Evolutionary conservation across 2,329 filamentous ascomycete species (phyloP).

Genomic region (Colletotrichum orbiculare): DNA sequence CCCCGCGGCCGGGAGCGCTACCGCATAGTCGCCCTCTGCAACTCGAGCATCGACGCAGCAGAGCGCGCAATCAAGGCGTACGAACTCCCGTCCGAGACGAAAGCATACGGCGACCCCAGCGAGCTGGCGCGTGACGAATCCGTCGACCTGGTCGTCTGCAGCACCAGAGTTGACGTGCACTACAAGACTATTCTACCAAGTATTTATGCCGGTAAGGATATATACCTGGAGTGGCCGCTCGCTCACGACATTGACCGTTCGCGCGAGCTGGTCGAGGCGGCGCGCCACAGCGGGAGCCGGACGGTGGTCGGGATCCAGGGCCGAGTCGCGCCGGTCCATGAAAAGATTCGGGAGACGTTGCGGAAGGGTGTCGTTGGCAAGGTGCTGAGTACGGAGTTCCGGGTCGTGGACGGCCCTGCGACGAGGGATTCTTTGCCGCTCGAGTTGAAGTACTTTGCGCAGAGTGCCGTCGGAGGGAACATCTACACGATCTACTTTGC

Average conservation of each 20-base stretch:
- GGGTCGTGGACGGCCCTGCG: neutral
- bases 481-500: neutral
- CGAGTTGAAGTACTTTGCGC: neutral
- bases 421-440: neutral
- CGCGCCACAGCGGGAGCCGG: neutral
- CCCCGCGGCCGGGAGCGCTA: conserved; percentile 55
- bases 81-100: conserved; percentile 52
- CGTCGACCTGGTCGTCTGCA: neutral
- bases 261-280: neutral
- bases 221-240: neutral
- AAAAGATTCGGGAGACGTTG: neutral
- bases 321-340: neutral
- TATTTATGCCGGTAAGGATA: neutral
- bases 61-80: conserved; percentile 55
- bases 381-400: neutral
- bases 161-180: neutral
- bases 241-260: neutral
- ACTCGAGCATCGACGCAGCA: conserved; percentile 59
- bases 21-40: conserved; percentile 62
- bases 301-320: neutral
- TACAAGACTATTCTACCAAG: neutral
- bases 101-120: conserved; percentile 61
- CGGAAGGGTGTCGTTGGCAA: neutral
- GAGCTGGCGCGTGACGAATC: conserved; percentile 56
- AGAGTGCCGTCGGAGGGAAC: neutral